Base-by-base conservation (phyloP, 1,139 yeast species). In the Yamadazyma pseudoaaseri region DNA sequence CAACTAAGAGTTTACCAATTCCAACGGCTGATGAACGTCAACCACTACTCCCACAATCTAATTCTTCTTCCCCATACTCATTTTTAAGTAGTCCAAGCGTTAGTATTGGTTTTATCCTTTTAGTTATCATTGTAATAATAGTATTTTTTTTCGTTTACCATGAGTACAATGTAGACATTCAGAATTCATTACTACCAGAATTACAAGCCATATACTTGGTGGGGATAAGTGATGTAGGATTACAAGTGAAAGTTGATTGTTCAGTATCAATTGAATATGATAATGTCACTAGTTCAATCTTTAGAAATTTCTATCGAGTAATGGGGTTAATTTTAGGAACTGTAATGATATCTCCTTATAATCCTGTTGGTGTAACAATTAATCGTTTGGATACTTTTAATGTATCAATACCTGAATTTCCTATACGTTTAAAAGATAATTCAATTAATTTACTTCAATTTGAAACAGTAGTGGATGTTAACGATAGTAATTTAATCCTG, bases 181-280 rank as follows among this genome's bases (percentile, higher is more conserved):
- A 41, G 22, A 48, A 47, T 25, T 45, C 60, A 3, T 42, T 56
- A 7, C 38, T 39, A 15, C 47, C 58, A 11, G 43, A 51, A 28
- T 38, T 57, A 41, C 32, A 43, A 37, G 34, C 41, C 41, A 26
- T 47, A 49, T 18, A 42, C 18, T 36, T 59, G 3, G 37, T 55
- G 10, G 52, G 51, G 6, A 43, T 63, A 26, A 47, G 49, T 28
- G 50, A 48, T 14, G 42, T 42, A 23, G 60, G 69, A 8, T 29
- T 56, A 20, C 47, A 51, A 28, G 41, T 54, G 18, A 57, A 52
- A 33, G 51, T 62, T 6, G 39, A 46, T 4, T 63, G 61, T 2
- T 41, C 56, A 0, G 36, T 62, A 4, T 34, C 42, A 4, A 42
- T 62, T 16, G 44, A 60, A 39, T 64, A 62, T 40, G 54, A 51